Base-by-base conservation (phyloP, 2,329 filamentous ascomycete genomes). In the Leptographium procerum region DNA sequence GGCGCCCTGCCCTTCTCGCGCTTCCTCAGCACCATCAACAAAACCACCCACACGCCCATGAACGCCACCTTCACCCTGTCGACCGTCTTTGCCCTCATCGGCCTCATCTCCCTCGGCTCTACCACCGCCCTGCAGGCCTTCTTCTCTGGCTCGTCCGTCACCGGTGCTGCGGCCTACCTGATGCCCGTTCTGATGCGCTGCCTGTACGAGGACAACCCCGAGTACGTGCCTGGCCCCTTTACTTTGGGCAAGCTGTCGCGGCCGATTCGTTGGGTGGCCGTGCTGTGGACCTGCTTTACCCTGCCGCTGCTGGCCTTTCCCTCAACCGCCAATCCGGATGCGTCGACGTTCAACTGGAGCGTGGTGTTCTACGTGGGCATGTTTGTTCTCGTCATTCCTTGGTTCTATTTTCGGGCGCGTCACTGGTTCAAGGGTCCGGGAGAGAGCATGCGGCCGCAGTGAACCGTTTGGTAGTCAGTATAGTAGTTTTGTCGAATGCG, bases 181-280 rank as follows among this genome's bases (percentile, higher is more conserved):
- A 59, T 59, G 57, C 57, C 57, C 6, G 48, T 59, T 1, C 47
- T 59, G 29, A 59, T 59, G 57, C 31, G 57, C 31, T 59, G 57
- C 13, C 34, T 59, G 7, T 59, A 59, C 36, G 57, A 59, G 24
- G 28, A 55, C n/a, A 59, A 59, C 26, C 57, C 57, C 9, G 34
- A 52, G 1, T 59, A 59, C 10, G 53, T 56, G 7, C 57, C 57
- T 1, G 57, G 57, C 1, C 57, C 57, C 0, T 59, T 36, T 22
- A 34, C 5, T 6, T 36, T 59, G 2, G 57, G 57, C 7, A 2
- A n/a, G 4, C n/a, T 33, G 19, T 59, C 57, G 3, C 47, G 31
- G 34, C 57, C 57, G 1, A 34, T 56, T 16, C 52, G 57, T 10
- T 59, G 57, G 57, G 33, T 56, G 11, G 52, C 57, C 2, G n/a